Percentiles rank a stretch among this genome's conserved stretches.
Evolutionary conservation across 257 asterid species (phyloP).

Genomic region (Salvia splendens): DNA sequence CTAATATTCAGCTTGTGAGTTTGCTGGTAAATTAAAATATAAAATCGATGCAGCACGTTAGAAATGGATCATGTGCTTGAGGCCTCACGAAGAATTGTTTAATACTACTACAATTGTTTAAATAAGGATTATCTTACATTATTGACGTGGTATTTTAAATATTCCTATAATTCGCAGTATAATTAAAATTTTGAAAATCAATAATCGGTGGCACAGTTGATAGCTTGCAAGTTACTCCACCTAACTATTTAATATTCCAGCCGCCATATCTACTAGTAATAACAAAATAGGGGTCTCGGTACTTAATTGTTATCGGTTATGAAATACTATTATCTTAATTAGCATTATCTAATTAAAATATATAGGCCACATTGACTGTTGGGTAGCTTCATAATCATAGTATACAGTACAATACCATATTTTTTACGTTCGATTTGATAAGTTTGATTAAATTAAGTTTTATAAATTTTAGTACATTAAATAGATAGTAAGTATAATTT

Average conservation of each 20-base stretch:
- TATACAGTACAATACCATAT: too few relatives aligned
- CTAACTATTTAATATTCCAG: slow-evolving; percentile 20
- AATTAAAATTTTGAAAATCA: neutral
- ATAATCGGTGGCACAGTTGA: slow-evolving; percentile 2
- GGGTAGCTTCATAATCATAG: neutral
- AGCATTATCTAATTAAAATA: neutral
- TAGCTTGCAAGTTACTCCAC: slow-evolving; percentile 22
- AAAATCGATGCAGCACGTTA: neutral
- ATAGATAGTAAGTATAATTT: too few relatives aligned
- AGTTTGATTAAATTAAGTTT: too few relatives aligned
- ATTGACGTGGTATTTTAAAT: too few relatives aligned
- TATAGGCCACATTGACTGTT: neutral
- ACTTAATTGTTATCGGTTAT: neutral
- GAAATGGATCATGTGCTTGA: neutral
- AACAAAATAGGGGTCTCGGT: slow-evolving; percentile 12
- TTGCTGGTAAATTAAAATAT: too few relatives aligned
- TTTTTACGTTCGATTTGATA: too few relatives aligned
- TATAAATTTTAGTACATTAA: too few relatives aligned
- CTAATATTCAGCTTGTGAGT: too few relatives aligned
- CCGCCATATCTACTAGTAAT: slow-evolving; percentile 18
- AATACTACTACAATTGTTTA: too few relatives aligned
- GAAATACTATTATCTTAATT: neutral
- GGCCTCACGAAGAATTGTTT: too few relatives aligned
- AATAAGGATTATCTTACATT: too few relatives aligned
- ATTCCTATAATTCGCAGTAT: too few relatives aligned